These are phyloP conservation scores for Adansonia grandidieri DNA, from an alignment of 441 rosid genomes.

Conservation along the genomic window DNA sequence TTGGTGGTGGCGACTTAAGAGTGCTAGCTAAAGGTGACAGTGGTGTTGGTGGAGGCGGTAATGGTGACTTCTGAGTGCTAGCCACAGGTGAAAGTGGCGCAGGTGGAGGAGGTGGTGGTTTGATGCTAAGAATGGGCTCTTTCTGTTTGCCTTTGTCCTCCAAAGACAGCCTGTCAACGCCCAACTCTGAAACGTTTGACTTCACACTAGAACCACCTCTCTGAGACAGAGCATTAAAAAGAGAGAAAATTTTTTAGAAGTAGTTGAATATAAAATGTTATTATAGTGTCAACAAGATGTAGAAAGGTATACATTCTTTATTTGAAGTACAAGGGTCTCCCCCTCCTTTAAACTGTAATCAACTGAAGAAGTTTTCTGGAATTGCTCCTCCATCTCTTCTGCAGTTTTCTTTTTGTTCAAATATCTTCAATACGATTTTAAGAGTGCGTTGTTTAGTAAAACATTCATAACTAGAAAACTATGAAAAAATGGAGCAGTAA, in stretches of 20 bases:
- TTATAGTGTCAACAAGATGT: background rate
- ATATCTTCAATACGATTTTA: slow-evolving; percentile 51
- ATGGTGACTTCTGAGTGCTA: slow-evolving; percentile 38
- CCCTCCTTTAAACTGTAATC: slow-evolving; percentile 96
- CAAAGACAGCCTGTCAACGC: slow-evolving; percentile 52
- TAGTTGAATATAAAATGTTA: background rate
- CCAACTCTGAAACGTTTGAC: slow-evolving; percentile 63
- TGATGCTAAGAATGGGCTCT: slow-evolving; percentile 59
- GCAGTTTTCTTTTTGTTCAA: slow-evolving; percentile 95
- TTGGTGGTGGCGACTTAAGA: slow-evolving; percentile 56
- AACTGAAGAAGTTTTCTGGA: slow-evolving; percentile 67
- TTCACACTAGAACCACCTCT: slow-evolving; percentile 43
- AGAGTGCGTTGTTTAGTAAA: background rate
- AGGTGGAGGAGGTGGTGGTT: slow-evolving; percentile 89
- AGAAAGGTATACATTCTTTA: slow-evolving; percentile 62
- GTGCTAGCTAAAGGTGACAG: slow-evolving; percentile 56
- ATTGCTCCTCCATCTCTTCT: slow-evolving; percentile 97
- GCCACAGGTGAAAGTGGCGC: slow-evolving; percentile 34
- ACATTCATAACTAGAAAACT: background rate
- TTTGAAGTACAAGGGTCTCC: slow-evolving; percentile 76
- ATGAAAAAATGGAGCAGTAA: background rate
- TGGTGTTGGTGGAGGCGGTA: slow-evolving; percentile 79
- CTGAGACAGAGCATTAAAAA: slow-evolving; percentile 51
- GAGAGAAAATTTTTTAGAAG: background rate
- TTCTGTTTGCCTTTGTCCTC: slow-evolving; percentile 63